Base-by-base conservation (phyloP, 345 rosid species). In the Arabidopsis thaliana region DNA sequence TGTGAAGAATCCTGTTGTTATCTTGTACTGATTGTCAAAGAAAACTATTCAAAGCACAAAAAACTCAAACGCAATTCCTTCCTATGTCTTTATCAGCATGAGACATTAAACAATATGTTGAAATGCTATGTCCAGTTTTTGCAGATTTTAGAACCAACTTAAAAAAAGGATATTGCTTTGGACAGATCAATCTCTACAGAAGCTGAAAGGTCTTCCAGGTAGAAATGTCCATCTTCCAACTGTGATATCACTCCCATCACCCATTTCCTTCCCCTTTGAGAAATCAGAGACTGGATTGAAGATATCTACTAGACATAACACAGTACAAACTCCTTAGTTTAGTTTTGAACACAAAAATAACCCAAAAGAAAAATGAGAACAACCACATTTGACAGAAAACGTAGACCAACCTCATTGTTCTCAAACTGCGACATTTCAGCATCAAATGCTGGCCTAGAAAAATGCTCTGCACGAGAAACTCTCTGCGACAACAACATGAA, bases 181-280 rank as follows among this genome's bases (percentile, higher is more conserved):
- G 97, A 84, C 65, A 95, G 81, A 87, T 85, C 83, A 60, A 92
- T 84, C 79, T 95, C 99, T 25, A 92, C 94, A n/a, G 96, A 88
- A 78, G 96, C 96, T 12, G 97, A 84, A 67, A 90, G 90, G 77
- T 95, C 97, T 82, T 90, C 96, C 79, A 92, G 71, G 78, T 83
- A 95, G 87, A 92, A 95, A 81, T 95, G 99, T 2, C 93, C 97
- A 82, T 95, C 97, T 87, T 95, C 98, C 85, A 95, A 77, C 83
- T 95, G 97, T 8, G 98, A 95, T 65, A 95, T 92, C 66, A 95
- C 81, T 9, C 98, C 98, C 98, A 95, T 95, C 45, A 92, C 91
- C 97, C 97, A 95, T 80, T 81, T 89, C 84, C 83, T 87, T 78
- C 97, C 96, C 1, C 80, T 82, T 81, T 83, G 87, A 62, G 91